Base-by-base conservation (phyloP, 495 filamentous ascomycete genomes). In the Trichoderma gamsii region DNA sequence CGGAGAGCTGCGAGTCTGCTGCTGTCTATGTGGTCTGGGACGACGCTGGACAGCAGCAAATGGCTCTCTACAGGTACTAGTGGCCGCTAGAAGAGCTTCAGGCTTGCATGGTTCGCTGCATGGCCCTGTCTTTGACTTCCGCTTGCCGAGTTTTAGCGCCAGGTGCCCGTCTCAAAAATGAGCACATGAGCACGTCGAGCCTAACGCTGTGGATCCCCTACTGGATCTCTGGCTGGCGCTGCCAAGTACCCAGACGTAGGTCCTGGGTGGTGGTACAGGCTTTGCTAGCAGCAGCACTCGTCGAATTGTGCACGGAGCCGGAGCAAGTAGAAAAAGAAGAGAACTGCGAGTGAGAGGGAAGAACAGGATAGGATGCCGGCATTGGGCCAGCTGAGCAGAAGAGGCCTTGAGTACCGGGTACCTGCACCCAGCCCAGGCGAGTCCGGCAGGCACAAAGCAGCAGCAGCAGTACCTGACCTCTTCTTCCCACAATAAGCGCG, bases 101-200 rank as follows among this genome's bases (percentile, higher is more conserved):
- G 56, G 56, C 56, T 32, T 61, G 56, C 56, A 61, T 61, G 56
- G 56, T 61, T 61, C 56, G 16, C 56, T 61, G 56, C 56, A 61
- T 25, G 56, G 56, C 56, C 35, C 27, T 21, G 56, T 61, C 56
- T 66, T 66, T 66, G 65, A 66, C 65, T 66, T 49, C 65, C 35
- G 65, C 65, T 66, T 66, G 41, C 65, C 65, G 65, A 49, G 65
- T 66, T 66, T 66, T 66, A 66, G 65, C 65, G 65, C 65, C 65
- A 46, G 65, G 41, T 66, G 65, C 65, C 65, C 65, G 41, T 43
- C 46, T 49, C 46, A 43, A 66, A 66, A 66, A 32, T 66, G 65
- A 66, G 65, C 65, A 66, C 65, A 66, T 66, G 65, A 66, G 65
- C 65, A 66, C 43, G 9, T 61, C 18, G 25, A 61, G 65, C 65